These are phyloP conservation scores for Monsonia emarginata DNA, from an alignment of 441 rosid species.

Conservation along the genomic window DNA sequence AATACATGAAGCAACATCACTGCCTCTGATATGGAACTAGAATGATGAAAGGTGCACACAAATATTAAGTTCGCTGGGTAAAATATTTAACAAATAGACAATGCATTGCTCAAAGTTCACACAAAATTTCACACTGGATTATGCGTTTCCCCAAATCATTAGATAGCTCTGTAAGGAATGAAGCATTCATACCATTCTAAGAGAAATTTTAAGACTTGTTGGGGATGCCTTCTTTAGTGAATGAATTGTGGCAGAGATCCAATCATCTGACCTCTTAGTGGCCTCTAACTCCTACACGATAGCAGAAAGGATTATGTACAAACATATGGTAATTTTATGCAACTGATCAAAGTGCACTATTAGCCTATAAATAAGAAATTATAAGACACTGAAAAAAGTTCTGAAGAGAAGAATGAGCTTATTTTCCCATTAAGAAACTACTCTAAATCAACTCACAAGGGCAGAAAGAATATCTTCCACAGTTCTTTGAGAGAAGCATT, in stretches of 20 bases:
- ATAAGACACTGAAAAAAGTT: no score
- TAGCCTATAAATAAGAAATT: not conserved
- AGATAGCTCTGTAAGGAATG: conserved; percentile 5
- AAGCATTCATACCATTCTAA: conserved; percentile 58
- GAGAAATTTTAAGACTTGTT: conserved; percentile 79
- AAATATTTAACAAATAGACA: no score
- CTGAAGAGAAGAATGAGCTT: not conserved
- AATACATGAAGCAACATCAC: not conserved
- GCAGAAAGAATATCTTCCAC: conserved; percentile 69
- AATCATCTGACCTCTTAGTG: conserved; percentile 31
- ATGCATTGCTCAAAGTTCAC: no score
- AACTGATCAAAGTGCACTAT: no score
- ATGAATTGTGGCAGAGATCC: conserved; percentile 45
- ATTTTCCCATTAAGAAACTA: not conserved
- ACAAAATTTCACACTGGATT: no score
- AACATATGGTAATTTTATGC: no score
- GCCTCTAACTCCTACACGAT: conserved; percentile 58
- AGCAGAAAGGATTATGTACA: conserved; percentile 11
- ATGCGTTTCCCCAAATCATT: not conserved
- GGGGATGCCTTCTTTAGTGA: conserved; percentile 71
- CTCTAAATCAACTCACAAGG: conserved; percentile 43
- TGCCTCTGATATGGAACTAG: not conserved
- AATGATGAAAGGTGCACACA: not conserved
- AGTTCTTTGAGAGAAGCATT: conserved; percentile 64
- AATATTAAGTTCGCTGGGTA: no score